phyloP scores from a whole-genome alignment of 225 moss, liverwort and hornwort genomes.

The Anthoceros angustus region DNA sequence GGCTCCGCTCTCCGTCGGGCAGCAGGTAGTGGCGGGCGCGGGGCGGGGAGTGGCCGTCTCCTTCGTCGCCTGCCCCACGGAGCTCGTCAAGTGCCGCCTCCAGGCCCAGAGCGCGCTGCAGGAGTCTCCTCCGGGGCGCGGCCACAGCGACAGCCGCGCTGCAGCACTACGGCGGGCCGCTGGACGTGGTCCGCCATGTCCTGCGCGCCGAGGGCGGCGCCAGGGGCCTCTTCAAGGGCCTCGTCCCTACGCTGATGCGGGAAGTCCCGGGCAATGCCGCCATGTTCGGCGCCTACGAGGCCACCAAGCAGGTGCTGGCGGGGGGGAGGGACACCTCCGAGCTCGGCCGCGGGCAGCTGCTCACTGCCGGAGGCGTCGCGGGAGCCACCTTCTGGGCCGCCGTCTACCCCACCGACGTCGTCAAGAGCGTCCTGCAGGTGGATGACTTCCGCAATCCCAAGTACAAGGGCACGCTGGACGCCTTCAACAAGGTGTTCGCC shows the following conservation, averaged over 20 bases:
- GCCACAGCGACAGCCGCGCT: conserved; percentile 13
- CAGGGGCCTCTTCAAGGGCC: conserved; percentile 59
- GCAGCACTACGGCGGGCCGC: conserved; percentile 17
- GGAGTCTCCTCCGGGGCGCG: background rate
- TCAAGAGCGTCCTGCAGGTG: conserved; percentile 87
- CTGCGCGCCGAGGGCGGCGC: conserved; percentile 64
- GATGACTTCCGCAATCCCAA: conserved; percentile 74
- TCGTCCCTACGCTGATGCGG: conserved; percentile 75
- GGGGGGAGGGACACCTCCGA: conserved; percentile 68
- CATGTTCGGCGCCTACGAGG: conserved; percentile 81
- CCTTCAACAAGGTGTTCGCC: conserved; percentile 66
- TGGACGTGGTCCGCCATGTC: conserved; percentile 49
- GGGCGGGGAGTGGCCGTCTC: conserved; percentile 34
- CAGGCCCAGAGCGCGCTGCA: conserved; percentile 76
- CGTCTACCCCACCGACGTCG: conserved; percentile 76
- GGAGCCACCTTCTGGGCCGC: conserved; percentile 64
- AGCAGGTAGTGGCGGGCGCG: conserved; percentile 45
- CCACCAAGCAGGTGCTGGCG: conserved; percentile 66
- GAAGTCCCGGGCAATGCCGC: conserved; percentile 93
- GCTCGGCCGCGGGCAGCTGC: conserved; percentile 51
- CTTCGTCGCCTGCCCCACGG: conserved; percentile 28
- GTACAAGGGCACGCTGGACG: conserved; percentile 72
- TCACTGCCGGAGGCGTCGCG: conserved; percentile 60
- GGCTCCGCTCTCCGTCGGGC: conserved; percentile 24
- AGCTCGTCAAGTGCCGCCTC: conserved; percentile 49